Percentiles rank a stretch among this genome's conserved stretches.
phyloP scores from a whole-genome alignment of 2,329 filamentous ascomycete species.

The Diaporthe ilicicola region DNA sequence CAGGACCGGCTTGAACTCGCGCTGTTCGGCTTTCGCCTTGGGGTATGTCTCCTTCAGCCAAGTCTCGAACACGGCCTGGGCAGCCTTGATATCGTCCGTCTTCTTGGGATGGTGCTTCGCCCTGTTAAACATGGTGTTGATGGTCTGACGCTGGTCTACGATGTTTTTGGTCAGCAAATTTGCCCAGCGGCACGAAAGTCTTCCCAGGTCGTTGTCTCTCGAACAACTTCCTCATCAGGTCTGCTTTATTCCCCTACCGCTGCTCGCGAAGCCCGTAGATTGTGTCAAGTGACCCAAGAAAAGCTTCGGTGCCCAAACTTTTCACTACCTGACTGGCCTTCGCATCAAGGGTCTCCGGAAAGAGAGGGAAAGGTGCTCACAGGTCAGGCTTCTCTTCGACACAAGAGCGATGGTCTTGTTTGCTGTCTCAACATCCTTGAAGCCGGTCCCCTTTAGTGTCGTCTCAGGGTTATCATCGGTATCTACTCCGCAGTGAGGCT shows the following conservation, averaged over 20 bases:
- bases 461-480: conserved; percentile 33
- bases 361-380: neutral
- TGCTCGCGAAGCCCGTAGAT: neutral
- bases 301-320: neutral
- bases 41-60: conserved; percentile 32
- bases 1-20: conserved; percentile 30
- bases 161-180: neutral
- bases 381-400: conserved; percentile 26
- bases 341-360: neutral
- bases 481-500: neutral
- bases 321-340: neutral
- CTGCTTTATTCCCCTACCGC: too few relatives aligned
- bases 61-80: conserved; percentile 27
- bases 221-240: neutral
- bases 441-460: conserved; percentile 28
- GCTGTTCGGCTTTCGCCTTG: conserved; percentile 27
- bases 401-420: conserved; percentile 31
- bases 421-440: conserved; percentile 32
- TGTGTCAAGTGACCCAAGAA: neutral
- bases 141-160: conserved; percentile 32
- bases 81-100: conserved; percentile 32
- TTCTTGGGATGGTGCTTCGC: conserved; percentile 33
- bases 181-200: neutral
- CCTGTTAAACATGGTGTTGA: conserved; percentile 34
- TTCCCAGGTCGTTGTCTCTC: neutral